phyloP scores from a whole-genome alignment of 176 grass and related monocot species.

The Triticum timopheevii region DNA sequence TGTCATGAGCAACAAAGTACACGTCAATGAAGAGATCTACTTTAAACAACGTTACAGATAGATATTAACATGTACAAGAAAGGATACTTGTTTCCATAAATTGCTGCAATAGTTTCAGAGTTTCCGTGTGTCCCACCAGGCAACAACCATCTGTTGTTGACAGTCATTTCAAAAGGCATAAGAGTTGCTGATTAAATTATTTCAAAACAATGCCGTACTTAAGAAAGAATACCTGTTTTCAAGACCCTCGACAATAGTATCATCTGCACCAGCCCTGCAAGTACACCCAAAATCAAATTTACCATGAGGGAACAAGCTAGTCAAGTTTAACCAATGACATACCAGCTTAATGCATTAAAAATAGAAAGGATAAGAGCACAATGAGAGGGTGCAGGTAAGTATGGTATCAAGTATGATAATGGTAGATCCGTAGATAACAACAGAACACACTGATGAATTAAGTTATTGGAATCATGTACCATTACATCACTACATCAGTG shows the following conservation, averaged over 20 bases:
- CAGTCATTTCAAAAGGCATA: neutral
- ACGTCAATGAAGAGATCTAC: neutral
- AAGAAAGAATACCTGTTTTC: neutral
- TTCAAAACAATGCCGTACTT: neutral
- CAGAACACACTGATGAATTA: neutral
- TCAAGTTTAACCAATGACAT: neutral
- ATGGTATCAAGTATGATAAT: neutral
- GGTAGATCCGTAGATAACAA: neutral
- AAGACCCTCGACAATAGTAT: neutral
- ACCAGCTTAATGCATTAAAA: neutral
- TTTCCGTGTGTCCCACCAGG: neutral
- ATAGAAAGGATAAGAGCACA: neutral
- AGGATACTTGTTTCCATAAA: neutral
- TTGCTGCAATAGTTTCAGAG: neutral
- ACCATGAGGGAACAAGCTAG: neutral
- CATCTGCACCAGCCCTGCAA: neutral
- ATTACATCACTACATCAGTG: neutral
- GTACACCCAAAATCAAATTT: neutral
- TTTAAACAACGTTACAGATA: neutral
- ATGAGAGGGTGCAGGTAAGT: neutral
- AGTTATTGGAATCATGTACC: neutral
- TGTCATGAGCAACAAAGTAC: slow-evolving; percentile 4
- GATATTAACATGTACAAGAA: neutral
- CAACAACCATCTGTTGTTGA: neutral
- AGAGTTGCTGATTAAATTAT: neutral